Evolutionary conservation across 2,329 filamentous ascomycete genomes (phyloP), one percentile per base, ranked within the genome.

Genomic region (Geosmithia putterillii): DNA sequence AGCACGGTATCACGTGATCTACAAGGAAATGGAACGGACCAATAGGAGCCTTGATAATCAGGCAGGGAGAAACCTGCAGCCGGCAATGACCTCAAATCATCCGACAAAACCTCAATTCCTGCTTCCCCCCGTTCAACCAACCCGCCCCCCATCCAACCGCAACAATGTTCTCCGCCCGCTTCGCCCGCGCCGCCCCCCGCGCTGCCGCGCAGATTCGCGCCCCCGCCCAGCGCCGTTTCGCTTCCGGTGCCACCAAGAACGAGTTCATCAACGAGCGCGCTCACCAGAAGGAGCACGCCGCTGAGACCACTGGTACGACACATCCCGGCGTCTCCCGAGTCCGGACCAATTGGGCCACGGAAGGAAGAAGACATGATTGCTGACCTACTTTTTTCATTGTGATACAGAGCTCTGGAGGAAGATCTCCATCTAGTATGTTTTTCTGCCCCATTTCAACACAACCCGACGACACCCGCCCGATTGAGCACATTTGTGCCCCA

Each of bases 211-310:
- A 76, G 64, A 62, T 79, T 54, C 76, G 76, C 57, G 65, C 64
- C 50, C 64, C 71, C 50, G 66, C 70, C 55, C 83, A 86, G 72
- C 80, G 84, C 64, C 81, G 82, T 56, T 74, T 86, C 57, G 81
- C 80, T 61, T 81, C 76, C 69, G 71, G 74, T 55, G 63, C 85
- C 56, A 79, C 81, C 63, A 85, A 95, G 71, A 96, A 94, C 70
- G 79, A 81, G 59, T 98, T 96, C 76, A 82, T 94, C 73, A 81
- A 83, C 58, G 92, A 98, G 76, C 81, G 92, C 63, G 73, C 80
- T 63, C 85, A 84, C 57, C 85, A 95, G 61, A 89, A 94, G 75
- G 80, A 87, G 56, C 92, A 98, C 66, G 92, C 92, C 58, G 79
- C 73, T 53, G 75, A 76, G 59, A 92, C 86, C 53, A 84, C 83